phyloP scores from a whole-genome alignment of 257 asterid genomes.

The Mitragyna speciosa region DNA sequence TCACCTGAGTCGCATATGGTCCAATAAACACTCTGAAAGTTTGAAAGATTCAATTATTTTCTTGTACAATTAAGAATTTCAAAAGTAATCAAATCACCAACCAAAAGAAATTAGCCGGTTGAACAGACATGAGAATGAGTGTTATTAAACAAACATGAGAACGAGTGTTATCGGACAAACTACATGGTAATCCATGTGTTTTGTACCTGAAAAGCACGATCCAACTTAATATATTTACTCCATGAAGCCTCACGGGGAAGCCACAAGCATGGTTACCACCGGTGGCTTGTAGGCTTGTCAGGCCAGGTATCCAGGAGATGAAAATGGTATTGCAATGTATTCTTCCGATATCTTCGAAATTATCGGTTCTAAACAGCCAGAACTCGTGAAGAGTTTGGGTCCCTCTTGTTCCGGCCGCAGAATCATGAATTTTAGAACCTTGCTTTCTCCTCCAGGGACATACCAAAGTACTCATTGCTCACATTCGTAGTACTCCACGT shows the following conservation, averaged over 20 bases:
- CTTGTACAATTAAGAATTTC: too few relatives aligned
- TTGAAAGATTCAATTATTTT: background rate
- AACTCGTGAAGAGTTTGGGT: background rate
- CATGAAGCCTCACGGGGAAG: background rate
- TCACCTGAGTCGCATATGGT: constrained; percentile 5
- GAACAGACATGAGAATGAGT: too few relatives aligned
- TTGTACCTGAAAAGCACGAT: too few relatives aligned
- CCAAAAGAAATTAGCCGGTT: background rate
- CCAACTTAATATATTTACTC: too few relatives aligned
- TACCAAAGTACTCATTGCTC: constrained; percentile 12
- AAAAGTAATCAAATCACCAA: background rate
- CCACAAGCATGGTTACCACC: background rate
- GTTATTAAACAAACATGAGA: too few relatives aligned
- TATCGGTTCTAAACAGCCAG: background rate
- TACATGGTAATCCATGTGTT: too few relatives aligned
- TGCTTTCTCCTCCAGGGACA: constrained; percentile 12
- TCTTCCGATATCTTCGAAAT: constrained; percentile 8
- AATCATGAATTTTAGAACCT: background rate
- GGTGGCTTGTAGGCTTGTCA: constrained; percentile 18
- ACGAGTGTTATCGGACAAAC: too few relatives aligned
- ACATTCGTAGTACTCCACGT: constrained; percentile 17
- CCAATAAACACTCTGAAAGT: constrained; percentile 9
- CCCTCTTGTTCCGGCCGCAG: background rate
- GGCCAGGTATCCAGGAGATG: constrained; percentile 19
- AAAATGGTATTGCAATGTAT: constrained; percentile 6